Base-by-base conservation (phyloP, 2,329 filamentous ascomycete genomes). In the Fusarium dimerum region DNA sequence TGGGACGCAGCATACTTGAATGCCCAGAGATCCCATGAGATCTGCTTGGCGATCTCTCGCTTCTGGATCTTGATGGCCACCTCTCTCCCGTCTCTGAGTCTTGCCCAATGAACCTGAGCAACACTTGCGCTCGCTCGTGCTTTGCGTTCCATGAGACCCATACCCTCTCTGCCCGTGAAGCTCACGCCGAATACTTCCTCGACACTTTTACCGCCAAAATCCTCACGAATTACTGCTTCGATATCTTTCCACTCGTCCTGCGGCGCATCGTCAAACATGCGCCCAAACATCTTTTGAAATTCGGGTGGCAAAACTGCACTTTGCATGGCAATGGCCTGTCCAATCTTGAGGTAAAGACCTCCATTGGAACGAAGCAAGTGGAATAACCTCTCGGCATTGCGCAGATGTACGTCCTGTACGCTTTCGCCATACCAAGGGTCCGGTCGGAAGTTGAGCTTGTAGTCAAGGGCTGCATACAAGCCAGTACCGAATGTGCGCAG, bases 311-410 rank as follows among this genome's bases (percentile, higher is more conserved):
- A 76, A 26, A 97, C 86, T 0, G 93, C 93, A 61, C 89, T 93
- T 78, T 99, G 94, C 94, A 97, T 97, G 13, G 93, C 94, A 61
- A 99, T 93, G 5, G 94, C 94, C 78, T 99, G 94, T 1, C 94
- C 94, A 52, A 99, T 97, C 80, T 99, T 99, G 68, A 97, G 79
- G 68, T 97, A 99, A 16, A 99, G 74, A 0, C 94, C 94, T 54
- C 94, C 93, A 79, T 99, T 99, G 50, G 83, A 77, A 26, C 90
- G 82, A 60, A 97, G 79, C 56, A 99, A 76, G 30, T 93, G 80
- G 55, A 90, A 96, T 38, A 97, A 76, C 26, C 90, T 81, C 74
- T 92, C 85, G 0, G 94, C 94, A 67, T 89, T 96, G 55, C 94
- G 86, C 38, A 81, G 77, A 73, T 99, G 94, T 46, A 97, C 75